phyloP scores from a whole-genome alignment of 148 eudicot species.

The Amaranthus palmeri region DNA sequence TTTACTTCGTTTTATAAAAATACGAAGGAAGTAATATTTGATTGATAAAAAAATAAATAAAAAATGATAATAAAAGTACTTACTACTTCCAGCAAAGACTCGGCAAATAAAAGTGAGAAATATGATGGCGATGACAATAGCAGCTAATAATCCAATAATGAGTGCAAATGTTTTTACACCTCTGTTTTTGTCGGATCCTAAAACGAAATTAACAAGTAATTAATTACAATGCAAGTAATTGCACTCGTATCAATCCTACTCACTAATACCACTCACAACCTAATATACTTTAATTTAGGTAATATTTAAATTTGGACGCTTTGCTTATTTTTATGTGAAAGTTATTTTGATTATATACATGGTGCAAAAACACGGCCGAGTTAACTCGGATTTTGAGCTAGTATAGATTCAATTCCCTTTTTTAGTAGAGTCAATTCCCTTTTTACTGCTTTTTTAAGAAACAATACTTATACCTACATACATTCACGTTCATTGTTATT shows the following conservation, averaged over 20 bases:
- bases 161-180: slow-evolving; percentile 38
- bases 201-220: background rate
- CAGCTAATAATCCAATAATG: slow-evolving; percentile 36
- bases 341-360: too few relatives aligned
- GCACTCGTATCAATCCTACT: background rate
- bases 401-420: too few relatives aligned
- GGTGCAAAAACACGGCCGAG: too few relatives aligned
- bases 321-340: too few relatives aligned
- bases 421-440: too few relatives aligned
- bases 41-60: background rate
- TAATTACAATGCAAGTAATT: background rate
- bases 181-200: slow-evolving; percentile 29
- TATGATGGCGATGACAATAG: slow-evolving; percentile 33
- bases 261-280: slow-evolving; percentile 1
- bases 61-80: background rate
- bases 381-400: too few relatives aligned
- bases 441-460: too few relatives aligned
- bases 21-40: background rate
- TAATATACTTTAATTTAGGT: too few relatives aligned
- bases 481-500: too few relatives aligned
- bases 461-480: too few relatives aligned
- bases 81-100: slow-evolving; percentile 37
- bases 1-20: background rate
- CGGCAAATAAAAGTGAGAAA: slow-evolving; percentile 47
- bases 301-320: too few relatives aligned